Evolutionary conservation across 805 yeast genomes (phyloP).

Genomic region (Nakazawaea pomicola): DNA sequence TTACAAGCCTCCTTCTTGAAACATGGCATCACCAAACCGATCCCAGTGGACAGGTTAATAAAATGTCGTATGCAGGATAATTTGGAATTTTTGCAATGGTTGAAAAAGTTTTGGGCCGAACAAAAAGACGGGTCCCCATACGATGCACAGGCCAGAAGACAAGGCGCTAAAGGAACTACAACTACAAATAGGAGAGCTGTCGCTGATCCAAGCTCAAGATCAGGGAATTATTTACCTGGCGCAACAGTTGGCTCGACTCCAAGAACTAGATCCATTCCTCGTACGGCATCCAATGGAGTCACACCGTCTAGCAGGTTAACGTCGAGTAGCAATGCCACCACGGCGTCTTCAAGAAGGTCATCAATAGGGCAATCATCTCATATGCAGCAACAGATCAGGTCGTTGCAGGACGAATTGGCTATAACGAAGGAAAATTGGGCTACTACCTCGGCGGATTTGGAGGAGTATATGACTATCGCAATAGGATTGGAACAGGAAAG

Average conservation of each 20-base stretch:
- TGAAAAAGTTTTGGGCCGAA: slow-evolving; percentile 77
- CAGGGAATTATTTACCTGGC: too few relatives aligned
- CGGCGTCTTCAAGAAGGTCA: slow-evolving; percentile 15
- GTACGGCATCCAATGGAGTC: slow-evolving; percentile 6
- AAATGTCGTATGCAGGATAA: slow-evolving; percentile 93
- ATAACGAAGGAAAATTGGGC: slow-evolving; percentile 25
- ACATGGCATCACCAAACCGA: slow-evolving; percentile 64
- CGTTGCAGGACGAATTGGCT: slow-evolving; percentile 16
- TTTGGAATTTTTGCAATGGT: slow-evolving; percentile 91
- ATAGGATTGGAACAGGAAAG: slow-evolving; percentile 77
- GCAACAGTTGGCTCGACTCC: not conserved
- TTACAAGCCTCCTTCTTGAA: slow-evolving; percentile 74
- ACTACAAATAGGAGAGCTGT: slow-evolving; percentile 3
- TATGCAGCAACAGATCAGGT: slow-evolving; percentile 9
- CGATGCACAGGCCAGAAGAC: slow-evolving; percentile 62
- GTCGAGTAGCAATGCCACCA: slow-evolving; percentile 17
- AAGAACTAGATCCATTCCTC: not conserved
- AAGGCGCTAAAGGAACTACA: slow-evolving; percentile 16
- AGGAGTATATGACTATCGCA: slow-evolving; percentile 53
- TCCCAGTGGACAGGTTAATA: slow-evolving; percentile 77
- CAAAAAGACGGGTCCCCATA: slow-evolving; percentile 63
- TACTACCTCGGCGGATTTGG: slow-evolving; percentile 43
- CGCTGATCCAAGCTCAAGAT: slow-evolving; percentile 3
- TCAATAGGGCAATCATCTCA: slow-evolving; percentile 10
- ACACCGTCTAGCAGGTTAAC: slow-evolving; percentile 4